Base-by-base conservation (phyloP, 2,329 filamentous ascomycete genomes). In the Ophiobolus disseminans region DNA sequence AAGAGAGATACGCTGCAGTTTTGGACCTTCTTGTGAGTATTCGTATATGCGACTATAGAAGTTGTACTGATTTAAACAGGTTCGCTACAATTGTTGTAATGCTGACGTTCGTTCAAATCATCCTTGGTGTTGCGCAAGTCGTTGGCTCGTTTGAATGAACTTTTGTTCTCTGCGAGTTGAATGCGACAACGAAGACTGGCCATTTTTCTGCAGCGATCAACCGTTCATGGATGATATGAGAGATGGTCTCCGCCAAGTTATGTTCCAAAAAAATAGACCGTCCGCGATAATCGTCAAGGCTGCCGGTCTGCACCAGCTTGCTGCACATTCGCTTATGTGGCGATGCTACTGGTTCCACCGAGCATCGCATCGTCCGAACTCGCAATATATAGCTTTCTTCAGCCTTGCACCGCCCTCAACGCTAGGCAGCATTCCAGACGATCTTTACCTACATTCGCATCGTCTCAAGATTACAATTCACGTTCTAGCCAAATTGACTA, bases 1-100 rank as follows among this genome's bases (percentile, higher is more conserved):
- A 46, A 53, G 2, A 57, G 57, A 30, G 60, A 63, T 31, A 63
- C 58, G 1, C 26, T 62, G 14, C 60, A 63, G 21, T 63, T 60
- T 19, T 63, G 58, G 60, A 62, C 62, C 4, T 62, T 63, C 25
- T 54, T 60, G 57, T 62, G 19, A 48, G 52, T 63, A 1, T n/a
- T n/a, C n/a, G n/a, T n/a, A n/a, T n/a, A n/a, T n/a, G n/a, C n/a
- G n/a, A n/a, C n/a, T n/a, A n/a, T n/a, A n/a, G n/a, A n/a, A n/a
- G n/a, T n/a, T n/a, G n/a, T n/a, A n/a, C n/a, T n/a, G n/a, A n/a
- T n/a, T n/a, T n/a, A n/a, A n/a, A n/a, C 17, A 62, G 59, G 2
- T 63, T 63, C 21, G 60, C 62, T n/a, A 60, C 56, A 1, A 17
- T 62, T 1, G 53, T 62, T 4, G 46, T 63, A 1, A 26, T 62